These are phyloP conservation scores for Rickenella mellea DNA, from an alignment of 768 basidiomycete species.

Conservation along the genomic window DNA sequence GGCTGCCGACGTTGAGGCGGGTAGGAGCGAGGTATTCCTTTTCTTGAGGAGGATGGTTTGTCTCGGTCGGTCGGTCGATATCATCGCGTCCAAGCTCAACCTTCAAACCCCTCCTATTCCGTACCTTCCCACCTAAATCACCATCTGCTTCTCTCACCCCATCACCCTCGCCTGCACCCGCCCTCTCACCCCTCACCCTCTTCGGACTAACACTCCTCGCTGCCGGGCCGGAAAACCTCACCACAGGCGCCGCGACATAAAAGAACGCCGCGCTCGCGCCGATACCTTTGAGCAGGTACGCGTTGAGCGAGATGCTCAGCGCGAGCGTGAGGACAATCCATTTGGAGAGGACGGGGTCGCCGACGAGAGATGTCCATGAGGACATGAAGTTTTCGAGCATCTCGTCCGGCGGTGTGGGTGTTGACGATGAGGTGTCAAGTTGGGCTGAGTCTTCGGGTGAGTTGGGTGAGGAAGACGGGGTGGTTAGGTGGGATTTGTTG, in stretches of 20 bases:
- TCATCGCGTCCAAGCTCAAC: slow-evolving; percentile 9
- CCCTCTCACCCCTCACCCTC: slow-evolving; percentile 12
- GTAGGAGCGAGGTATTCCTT: slow-evolving; percentile 5
- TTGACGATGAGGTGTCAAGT: no score
- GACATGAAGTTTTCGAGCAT: slow-evolving; percentile 81
- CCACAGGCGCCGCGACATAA: slow-evolving; percentile 15
- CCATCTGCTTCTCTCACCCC: slow-evolving; percentile 5
- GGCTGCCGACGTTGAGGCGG: slow-evolving; percentile 11
- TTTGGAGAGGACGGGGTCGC: slow-evolving; percentile 89
- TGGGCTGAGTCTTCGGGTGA: no score
- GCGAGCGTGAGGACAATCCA: slow-evolving; percentile 88
- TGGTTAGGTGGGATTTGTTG: slow-evolving; percentile 7
- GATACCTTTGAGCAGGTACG: slow-evolving; percentile 84
- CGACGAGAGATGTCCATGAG: slow-evolving; percentile 83
- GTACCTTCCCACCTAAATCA: background rate
- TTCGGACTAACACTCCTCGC: slow-evolving; percentile 13
- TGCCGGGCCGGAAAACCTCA: slow-evolving; percentile 14
- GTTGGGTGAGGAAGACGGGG: slow-evolving; percentile 19
- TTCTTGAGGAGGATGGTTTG: background rate
- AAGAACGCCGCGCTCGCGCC: slow-evolving; percentile 38
- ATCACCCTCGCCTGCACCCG: slow-evolving; percentile 10
- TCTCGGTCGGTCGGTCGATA: slow-evolving; percentile 4
- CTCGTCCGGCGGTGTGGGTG: slow-evolving; percentile 29
- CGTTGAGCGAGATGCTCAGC: slow-evolving; percentile 83
- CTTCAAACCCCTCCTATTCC: slow-evolving; percentile 7